Evolutionary conservation across 352 stramenopile species (phyloP), one percentile per base, ranked within the genome.

Genomic region (Phytophthora colocasiae): DNA sequence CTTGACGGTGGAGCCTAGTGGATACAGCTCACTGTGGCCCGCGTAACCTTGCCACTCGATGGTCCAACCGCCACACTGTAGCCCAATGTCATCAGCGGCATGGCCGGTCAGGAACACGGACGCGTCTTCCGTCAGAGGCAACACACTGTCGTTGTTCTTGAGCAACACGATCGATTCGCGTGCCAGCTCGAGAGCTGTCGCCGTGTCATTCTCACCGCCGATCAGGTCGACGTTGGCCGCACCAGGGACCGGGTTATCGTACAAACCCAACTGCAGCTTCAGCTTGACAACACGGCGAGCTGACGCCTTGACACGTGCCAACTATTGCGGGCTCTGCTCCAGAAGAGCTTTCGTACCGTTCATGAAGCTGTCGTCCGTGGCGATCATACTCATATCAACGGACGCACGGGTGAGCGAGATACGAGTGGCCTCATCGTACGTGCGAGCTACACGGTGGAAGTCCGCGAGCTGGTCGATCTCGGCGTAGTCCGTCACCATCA

Each of bases 371-470:
- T 70, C 10, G 58, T 75, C 55, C 15, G 61, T 68, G 12, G 68
- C 63, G 22, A 93, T 78, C 90, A 31, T 97, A 54, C 80, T 93
- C 84, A 97, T 94, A 59, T 97, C 91, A 17, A 98, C 74, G 17
- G 75, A 81, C 1, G 85, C 88, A 44, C 92, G 78, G 24, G 63
- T 27, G 7, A 17, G 97, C 69, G 36, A 80, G 6, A 85, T 88
- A 48, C 91, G 36, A 0, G 36, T 40, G 36, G 36, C 36, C 14
- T 40, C 36, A 40, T 40, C 36, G 6, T 40, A 40, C 36, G 8
- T 40, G 9, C 32, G 26, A 9, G 74, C 79, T 9, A 80, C 55
- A 14, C 79, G 77, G 26, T 86, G 79, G 52, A 67, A 85, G 8
- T 73, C 56, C 9, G 74, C 46, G 2, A 96, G 59, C 44, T 97